A percentile compares a stretch with the other conserved stretches of the same genome.
Evolutionary conservation across 2,329 filamentous ascomycete species (phyloP).

Genomic region (Lasiodiplodia theobromae): DNA sequence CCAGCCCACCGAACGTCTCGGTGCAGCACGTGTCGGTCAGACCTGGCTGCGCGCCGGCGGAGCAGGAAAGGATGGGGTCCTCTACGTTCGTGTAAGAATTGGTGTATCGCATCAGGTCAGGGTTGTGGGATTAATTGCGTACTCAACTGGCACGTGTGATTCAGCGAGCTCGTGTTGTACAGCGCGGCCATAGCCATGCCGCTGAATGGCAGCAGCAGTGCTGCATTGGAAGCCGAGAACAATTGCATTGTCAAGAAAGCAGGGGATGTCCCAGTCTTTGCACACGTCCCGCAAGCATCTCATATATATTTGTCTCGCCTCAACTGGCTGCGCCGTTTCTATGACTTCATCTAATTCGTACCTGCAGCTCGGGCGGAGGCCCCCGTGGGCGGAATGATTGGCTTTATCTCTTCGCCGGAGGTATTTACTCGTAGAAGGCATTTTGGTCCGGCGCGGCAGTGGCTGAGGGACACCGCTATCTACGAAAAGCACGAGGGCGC

Average conservation of each 20-base stretch:
- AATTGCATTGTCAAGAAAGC: constrained; percentile 2
- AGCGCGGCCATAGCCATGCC: constrained; percentile 46
- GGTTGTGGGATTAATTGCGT: constrained; percentile 30
- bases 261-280: background rate
- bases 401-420: constrained; percentile 19
- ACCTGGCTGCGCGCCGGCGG: constrained; percentile 38
- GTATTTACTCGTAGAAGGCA: background rate
- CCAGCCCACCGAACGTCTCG: constrained; percentile 69
- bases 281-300: background rate
- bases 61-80: constrained; percentile 41
- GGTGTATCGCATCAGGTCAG: no score
- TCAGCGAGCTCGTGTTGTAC: constrained; percentile 58
- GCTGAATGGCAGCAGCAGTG: constrained; percentile 31
- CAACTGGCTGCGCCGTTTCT: background rate
- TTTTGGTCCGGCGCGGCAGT: constrained; percentile 12
- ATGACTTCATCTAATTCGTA: constrained; percentile 18
- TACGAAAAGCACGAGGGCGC: background rate
- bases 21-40: constrained; percentile 67
- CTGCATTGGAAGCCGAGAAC: background rate
- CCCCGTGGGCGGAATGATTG: constrained; percentile 14
- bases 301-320: background rate
- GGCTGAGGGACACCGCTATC: background rate
- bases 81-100: background rate
- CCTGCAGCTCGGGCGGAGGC: constrained; percentile 1
- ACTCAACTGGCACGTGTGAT: constrained; percentile 65